phyloP scores from a whole-genome alignment of 2,329 filamentous ascomycete species.

The Ophiostoma sp. region DNA sequence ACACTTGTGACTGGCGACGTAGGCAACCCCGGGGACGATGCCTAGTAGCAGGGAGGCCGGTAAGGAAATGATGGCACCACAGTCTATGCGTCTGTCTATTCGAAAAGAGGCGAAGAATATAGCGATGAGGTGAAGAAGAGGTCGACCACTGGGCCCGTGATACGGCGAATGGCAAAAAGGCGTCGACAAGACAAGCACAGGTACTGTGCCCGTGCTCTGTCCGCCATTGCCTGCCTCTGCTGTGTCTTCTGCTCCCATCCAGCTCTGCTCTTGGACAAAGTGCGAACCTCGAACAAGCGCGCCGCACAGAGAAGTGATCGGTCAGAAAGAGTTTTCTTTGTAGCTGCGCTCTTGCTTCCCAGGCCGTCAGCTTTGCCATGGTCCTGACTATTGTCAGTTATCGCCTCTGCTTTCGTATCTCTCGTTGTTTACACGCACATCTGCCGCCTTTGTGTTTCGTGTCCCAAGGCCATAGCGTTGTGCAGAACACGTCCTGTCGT shows the following conservation, averaged over 20 bases:
- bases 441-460: slow-evolving; percentile 5
- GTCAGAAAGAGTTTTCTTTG: not conserved
- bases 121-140: no score
- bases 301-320: not conserved
- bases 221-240: not conserved
- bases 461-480: not conserved
- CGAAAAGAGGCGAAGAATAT: no score
- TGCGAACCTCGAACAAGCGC: slow-evolving; percentile 2
- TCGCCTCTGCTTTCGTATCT: not conserved
- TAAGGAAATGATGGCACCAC: no score
- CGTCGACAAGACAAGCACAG: slow-evolving; percentile 2
- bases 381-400: not conserved
- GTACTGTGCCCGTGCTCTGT: not conserved
- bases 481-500: not conserved
- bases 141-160: not conserved
- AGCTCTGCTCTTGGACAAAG: not conserved
- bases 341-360: not conserved
- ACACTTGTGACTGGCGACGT: no score
- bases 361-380: no score
- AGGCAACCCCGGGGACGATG: no score
- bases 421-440: not conserved
- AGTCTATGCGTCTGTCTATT: no score
- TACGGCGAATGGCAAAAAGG: not conserved
- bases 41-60: no score
- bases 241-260: not conserved